Evolutionary conservation across 1,139 yeast species (phyloP).

Genomic region (Tardiomyces blankii): DNA sequence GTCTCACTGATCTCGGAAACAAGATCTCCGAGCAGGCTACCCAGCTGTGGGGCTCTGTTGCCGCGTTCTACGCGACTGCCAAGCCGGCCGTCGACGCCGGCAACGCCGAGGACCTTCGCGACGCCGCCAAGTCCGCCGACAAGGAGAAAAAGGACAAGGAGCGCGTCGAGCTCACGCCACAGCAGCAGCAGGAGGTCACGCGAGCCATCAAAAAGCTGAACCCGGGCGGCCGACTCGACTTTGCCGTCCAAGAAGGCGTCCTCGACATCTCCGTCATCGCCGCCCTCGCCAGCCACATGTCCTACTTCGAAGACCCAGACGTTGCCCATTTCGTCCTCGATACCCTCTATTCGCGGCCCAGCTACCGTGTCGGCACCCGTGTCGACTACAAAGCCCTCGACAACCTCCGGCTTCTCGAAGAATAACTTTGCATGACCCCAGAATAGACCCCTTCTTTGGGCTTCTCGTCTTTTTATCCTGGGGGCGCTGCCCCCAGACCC

Average conservation of each 20-base stretch:
- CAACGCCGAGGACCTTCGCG: neutral
- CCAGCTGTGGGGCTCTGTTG: conserved; percentile 28
- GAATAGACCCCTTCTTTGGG: no score
- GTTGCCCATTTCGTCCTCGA: conserved; percentile 68
- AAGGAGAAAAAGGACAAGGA: neutral
- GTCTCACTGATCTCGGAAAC: conserved; percentile 30
- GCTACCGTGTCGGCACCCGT: neutral
- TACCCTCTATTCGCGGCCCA: neutral
- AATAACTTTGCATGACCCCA: no score
- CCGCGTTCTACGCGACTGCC: conserved; percentile 4
- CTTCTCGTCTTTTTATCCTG: no score
- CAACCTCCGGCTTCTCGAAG: neutral
- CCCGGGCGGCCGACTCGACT: conserved; percentile 69
- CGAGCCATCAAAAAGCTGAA: conserved; percentile 29
- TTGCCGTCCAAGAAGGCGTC: conserved; percentile 65
- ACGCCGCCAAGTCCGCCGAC: neutral
- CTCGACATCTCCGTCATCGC: conserved; percentile 70
- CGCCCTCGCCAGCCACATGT: conserved; percentile 78
- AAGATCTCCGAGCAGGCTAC: conserved; percentile 35
- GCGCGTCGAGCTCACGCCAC: conserved; percentile 7
- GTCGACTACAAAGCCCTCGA: neutral
- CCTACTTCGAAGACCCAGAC: conserved; percentile 80
- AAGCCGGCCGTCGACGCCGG: conserved; percentile 5
- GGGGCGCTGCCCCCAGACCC: no score
- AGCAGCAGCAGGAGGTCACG: conserved; percentile 10